Evolutionary conservation across 768 basidiomycete species (phyloP).

Genomic region (Cyathus striatus): DNA sequence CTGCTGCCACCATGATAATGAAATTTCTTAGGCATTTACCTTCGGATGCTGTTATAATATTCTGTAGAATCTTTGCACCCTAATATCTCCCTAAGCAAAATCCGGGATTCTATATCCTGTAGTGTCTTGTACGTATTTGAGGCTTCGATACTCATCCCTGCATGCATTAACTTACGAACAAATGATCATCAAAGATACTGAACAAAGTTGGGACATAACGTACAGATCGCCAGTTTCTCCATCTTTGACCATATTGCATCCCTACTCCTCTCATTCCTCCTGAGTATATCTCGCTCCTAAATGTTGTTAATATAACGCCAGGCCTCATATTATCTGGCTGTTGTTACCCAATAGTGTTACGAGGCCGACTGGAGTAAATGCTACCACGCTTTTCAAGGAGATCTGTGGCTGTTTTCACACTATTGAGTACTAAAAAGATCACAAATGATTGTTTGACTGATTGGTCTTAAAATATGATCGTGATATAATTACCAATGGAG

Average conservation of each 20-base stretch:
- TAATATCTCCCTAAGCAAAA: background rate
- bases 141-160: background rate
- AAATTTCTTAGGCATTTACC: background rate
- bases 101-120: background rate
- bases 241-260: background rate
- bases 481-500: background rate
- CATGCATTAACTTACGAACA: background rate
- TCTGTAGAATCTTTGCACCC: background rate
- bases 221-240: background rate
- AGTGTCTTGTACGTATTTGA: background rate
- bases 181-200: no score
- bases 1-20: background rate
- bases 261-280: background rate
- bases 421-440: background rate
- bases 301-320: no score
- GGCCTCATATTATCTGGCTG: background rate
- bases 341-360: background rate
- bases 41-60: background rate
- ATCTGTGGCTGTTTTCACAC: background rate
- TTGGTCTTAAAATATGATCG: no score
- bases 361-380: background rate
- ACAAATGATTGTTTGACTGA: no score
- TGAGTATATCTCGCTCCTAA: background rate
- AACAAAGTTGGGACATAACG: no score
- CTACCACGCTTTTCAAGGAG: background rate